Evolutionary conservation across 2,329 filamentous ascomycete genomes (phyloP).

Genomic region (Ophiostoma himal-ulmi): DNA sequence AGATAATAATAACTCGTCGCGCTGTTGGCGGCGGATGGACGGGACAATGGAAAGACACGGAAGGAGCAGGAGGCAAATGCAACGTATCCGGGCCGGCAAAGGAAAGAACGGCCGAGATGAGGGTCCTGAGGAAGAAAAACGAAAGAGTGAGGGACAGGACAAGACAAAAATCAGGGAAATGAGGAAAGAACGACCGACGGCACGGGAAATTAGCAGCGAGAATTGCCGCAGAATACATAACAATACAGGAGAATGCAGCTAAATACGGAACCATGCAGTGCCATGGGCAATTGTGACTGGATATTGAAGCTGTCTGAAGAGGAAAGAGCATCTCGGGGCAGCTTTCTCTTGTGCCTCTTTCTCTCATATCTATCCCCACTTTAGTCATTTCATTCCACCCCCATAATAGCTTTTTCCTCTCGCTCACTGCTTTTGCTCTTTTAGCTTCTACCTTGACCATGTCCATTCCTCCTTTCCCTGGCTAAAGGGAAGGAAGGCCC

Average conservation of each 20-base stretch:
- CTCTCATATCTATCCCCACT: neutral
- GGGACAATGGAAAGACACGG: constrained; percentile 5
- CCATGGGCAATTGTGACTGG: neutral
- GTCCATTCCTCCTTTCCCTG: constrained; percentile 4
- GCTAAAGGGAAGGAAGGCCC: constrained; percentile 12
- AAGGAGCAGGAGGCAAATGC: constrained; percentile 8
- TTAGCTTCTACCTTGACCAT: neutral
- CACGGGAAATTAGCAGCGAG: neutral
- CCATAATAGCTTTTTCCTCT: neutral
- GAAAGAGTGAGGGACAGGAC: constrained; percentile 3
- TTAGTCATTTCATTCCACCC: neutral
- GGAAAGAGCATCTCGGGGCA: neutral
- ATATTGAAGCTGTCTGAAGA: neutral
- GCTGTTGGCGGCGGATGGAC: neutral
- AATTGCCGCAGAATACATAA: neutral
- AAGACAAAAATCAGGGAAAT: neutral
- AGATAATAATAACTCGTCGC: neutral
- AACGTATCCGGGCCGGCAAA: constrained; percentile 13
- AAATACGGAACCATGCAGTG: neutral
- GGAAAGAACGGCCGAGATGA: constrained; percentile 14
- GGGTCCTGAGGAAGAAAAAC: neutral
- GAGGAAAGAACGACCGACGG: neutral
- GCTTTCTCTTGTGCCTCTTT: neutral
- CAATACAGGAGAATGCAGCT: neutral
- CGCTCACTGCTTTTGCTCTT: neutral